Evolutionary conservation across 2,329 filamentous ascomycete species (phyloP).

Genomic region (Clonostachys rhizophaga): DNA sequence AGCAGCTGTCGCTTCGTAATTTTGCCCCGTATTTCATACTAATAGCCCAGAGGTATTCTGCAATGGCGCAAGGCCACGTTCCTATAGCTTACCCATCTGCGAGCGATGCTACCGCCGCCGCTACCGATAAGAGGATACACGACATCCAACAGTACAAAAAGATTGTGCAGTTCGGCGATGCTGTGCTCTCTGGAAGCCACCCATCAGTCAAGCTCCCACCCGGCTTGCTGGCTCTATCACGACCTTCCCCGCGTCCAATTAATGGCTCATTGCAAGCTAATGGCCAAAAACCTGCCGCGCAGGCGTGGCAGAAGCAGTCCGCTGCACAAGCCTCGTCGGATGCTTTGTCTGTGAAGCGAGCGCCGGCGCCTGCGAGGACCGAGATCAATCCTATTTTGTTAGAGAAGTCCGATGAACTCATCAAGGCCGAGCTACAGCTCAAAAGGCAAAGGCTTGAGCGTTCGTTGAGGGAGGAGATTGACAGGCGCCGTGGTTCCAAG

Average conservation of each 20-base stretch:
- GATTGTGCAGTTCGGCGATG: constrained; percentile 76
- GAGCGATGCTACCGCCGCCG: constrained; percentile 11
- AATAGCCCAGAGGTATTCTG: background rate
- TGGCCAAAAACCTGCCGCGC: background rate
- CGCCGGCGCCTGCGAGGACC: constrained; percentile 46
- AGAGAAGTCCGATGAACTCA: constrained; percentile 79
- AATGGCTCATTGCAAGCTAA: background rate
- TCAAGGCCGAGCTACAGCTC: constrained; percentile 75
- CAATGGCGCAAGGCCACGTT: constrained; percentile 17
- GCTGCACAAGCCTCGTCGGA: constrained; percentile 11
- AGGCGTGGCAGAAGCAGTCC: background rate
- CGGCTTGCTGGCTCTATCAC: constrained; percentile 6
- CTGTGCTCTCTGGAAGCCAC: constrained; percentile 74
- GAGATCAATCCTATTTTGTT: constrained; percentile 80
- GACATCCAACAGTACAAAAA: constrained; percentile 70
- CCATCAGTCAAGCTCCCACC: constrained; percentile 53
- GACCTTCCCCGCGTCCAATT: background rate
- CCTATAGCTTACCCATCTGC: constrained; percentile 7
- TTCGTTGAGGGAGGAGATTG: constrained; percentile 69
- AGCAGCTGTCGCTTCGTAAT: too few species aligned
- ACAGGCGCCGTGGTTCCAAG: constrained; percentile 47
- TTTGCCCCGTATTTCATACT: too few species aligned
- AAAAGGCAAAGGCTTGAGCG: constrained; percentile 80
- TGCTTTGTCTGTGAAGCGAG: constrained; percentile 26
- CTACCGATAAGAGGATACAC: constrained; percentile 42